Percentiles rank a stretch among this genome's conserved stretches.
These are phyloP conservation scores for Fusarium sp. DNA, from an alignment of 2,329 filamentous ascomycete genomes.

Conservation along the genomic window DNA sequence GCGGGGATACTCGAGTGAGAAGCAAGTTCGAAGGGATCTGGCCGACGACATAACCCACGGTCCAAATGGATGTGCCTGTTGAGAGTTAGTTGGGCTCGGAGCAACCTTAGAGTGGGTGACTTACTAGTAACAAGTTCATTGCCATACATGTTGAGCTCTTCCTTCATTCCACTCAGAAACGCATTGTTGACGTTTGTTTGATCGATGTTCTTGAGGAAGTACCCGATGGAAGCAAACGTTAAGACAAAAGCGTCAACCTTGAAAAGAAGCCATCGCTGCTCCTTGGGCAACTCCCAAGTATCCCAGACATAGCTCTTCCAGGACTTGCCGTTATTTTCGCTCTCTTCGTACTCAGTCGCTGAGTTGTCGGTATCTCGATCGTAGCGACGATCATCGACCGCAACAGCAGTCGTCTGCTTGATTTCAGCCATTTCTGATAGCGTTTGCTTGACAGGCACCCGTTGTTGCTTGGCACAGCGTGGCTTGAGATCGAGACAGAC, in stretches of 20 bases:
- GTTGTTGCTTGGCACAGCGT: neutral
- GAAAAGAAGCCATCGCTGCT: slow-evolving; percentile 47
- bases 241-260: slow-evolving; percentile 49
- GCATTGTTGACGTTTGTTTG: slow-evolving; percentile 54
- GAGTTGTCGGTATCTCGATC: neutral
- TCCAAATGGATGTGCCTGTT: slow-evolving; percentile 20
- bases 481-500: neutral
- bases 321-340: slow-evolving; percentile 4
- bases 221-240: slow-evolving; percentile 47
- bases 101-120: neutral
- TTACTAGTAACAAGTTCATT: slow-evolving; percentile 38
- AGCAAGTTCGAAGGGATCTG: slow-evolving; percentile 41
- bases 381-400: neutral
- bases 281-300: slow-evolving; percentile 46
- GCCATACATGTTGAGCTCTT: slow-evolving; percentile 30
- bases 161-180: slow-evolving; percentile 35
- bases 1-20: slow-evolving; percentile 19
- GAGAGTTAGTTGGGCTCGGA: neutral
- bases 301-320: slow-evolving; percentile 53
- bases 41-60: slow-evolving; percentile 40
- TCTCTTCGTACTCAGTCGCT: neutral
- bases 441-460: neutral
- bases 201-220: slow-evolving; percentile 51
- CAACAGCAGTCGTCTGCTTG: neutral
- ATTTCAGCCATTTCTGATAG: neutral